phyloP scores from a whole-genome alignment of 129 eudicot species.

The Helianthus annuus region HanXRQr2.0-SUNRISE NC_035434.2:155021041-155021540 shows the following conservation, averaged over 20 bases:
- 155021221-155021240: conserved; percentile 55
- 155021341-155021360: conserved; percentile 51
- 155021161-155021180: conserved; percentile 22
- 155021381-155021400: too few species aligned
- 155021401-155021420: too few species aligned
- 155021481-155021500: too few species aligned
- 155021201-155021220: conserved; percentile 23
- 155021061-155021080: too few species aligned
- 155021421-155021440: conserved; percentile 35
- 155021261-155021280: conserved; percentile 58
- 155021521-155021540: too few species aligned
- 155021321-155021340: conserved; percentile 14
- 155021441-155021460: conserved; percentile 9
- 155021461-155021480: too few species aligned
- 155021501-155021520: too few species aligned
- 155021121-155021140: not conserved
- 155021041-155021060: too few species aligned
- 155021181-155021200: conserved; percentile 23
- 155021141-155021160: conserved; percentile 3
- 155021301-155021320: conserved; percentile 21
- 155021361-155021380: conserved; percentile 20
- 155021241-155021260: conserved; percentile 74
- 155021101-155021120: not conserved
- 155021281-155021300: conserved; percentile 53
- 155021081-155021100: too few species aligned